These are phyloP conservation scores for Strigomonas galati DNA, from an alignment of 208 protist species.

Conservation along the genomic window DNA sequence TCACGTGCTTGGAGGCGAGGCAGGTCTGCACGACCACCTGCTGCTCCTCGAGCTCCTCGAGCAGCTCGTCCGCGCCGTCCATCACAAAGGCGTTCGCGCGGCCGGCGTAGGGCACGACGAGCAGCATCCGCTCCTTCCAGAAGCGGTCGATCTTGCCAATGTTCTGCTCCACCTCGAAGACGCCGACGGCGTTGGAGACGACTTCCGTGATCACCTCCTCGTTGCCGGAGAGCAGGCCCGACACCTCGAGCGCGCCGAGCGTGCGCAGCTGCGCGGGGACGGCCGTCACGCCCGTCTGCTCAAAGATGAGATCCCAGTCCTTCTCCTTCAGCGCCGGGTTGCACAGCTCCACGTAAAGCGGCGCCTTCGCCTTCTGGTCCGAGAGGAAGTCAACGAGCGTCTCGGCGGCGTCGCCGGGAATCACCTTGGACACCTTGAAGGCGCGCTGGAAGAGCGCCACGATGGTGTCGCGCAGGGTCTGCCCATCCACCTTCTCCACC, in stretches of 20 bases:
- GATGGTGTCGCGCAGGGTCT: conserved; percentile 62
- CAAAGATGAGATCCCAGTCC: conserved; percentile 79
- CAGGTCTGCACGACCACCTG: conserved; percentile 86
- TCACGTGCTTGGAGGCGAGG: conserved; percentile 77
- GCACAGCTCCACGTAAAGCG: conserved; percentile 75
- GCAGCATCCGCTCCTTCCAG: conserved; percentile 67
- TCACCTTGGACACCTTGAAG: conserved; percentile 59
- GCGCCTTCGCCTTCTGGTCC: conserved; percentile 71
- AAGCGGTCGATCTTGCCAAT: conserved; percentile 78
- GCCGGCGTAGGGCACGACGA: conserved; percentile 65
- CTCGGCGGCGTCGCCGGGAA: conserved; percentile 58
- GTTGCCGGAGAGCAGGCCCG: conserved; percentile 40
- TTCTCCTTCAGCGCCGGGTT: conserved; percentile 85
- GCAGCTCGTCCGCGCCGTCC: conserved; percentile 76
- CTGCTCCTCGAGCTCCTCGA: conserved; percentile 87
- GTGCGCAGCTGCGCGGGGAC: conserved; percentile 42
- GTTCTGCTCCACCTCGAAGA: conserved; percentile 83
- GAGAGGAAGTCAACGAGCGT: conserved; percentile 58
- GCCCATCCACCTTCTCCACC: conserved; percentile 63
- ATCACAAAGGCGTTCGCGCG: conserved; percentile 82
- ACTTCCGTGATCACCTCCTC: conserved; percentile 69
- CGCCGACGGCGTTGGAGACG: conserved; percentile 82
- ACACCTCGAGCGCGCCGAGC: conserved; percentile 33
- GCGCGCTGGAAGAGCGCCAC: conserved; percentile 58
- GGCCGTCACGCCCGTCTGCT: conserved; percentile 33